Evolutionary conservation across 148 eudicot species (phyloP).

Genomic region (Nyssa sinensis): DNA sequence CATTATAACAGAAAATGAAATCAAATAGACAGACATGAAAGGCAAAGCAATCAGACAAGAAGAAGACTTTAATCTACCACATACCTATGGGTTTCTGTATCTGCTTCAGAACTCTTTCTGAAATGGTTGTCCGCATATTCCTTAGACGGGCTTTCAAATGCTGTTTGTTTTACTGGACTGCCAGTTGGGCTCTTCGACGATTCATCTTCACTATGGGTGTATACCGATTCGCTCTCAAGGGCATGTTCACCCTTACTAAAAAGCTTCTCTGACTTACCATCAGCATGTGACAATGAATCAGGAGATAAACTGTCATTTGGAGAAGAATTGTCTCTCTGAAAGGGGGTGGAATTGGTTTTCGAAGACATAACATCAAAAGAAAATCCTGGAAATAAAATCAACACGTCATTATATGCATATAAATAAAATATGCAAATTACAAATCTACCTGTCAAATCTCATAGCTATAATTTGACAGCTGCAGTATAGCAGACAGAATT

Average conservation of each 20-base stretch:
- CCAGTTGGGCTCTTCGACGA: constrained; percentile 74
- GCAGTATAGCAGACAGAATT: neutral
- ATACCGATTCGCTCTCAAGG: constrained; percentile 64
- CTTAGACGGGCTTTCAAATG: constrained; percentile 58
- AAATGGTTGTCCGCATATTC: constrained; percentile 64
- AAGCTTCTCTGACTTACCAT: constrained; percentile 50
- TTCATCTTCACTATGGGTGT: constrained; percentile 74
- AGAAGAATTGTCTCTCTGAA: constrained; percentile 49
- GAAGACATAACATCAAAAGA: constrained; percentile 54
- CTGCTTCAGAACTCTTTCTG: constrained; percentile 69
- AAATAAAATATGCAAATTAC: neutral
- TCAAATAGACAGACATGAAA: neutral
- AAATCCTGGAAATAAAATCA: constrained; percentile 52
- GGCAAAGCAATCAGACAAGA: constrained; percentile 2
- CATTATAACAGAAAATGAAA: neutral
- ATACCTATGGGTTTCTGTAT: constrained; percentile 71
- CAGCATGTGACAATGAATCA: constrained; percentile 56
- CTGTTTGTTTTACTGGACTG: constrained; percentile 56
- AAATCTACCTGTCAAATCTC: neutral
- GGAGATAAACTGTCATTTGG: constrained; percentile 49
- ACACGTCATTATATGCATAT: constrained; percentile 3
- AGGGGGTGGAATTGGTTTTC: constrained; percentile 41
- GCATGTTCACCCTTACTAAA: constrained; percentile 36
- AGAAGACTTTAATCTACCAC: constrained; percentile 5
- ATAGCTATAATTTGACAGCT: too few relatives aligned